phyloP scores from a whole-genome alignment of 1,284 basidiomycete species.

The Pyrrhoderma lamaoense region DNA sequence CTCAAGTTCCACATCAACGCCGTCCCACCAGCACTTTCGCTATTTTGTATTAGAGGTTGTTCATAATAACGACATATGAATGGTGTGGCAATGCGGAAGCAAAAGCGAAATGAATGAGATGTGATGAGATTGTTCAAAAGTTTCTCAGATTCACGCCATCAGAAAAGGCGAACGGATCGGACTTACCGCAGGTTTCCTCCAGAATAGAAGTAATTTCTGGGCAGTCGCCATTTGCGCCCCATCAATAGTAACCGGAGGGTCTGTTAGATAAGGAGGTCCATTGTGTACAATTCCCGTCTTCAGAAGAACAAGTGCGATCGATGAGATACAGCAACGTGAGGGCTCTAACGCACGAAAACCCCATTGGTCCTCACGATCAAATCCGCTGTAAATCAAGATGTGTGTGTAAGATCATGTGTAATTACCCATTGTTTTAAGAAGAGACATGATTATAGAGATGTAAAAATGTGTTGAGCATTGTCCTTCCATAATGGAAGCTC shows the following conservation, averaged over 20 bases:
- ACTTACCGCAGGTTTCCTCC: conserved; percentile 94
- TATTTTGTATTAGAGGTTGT: conserved; percentile 27
- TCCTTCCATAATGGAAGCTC: no score
- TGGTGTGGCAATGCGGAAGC: background rate
- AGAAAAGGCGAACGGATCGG: conserved; percentile 19
- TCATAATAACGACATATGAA: background rate
- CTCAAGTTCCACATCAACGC: conserved; percentile 82
- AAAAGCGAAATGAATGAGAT: conserved; percentile 17
- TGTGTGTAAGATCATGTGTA: background rate
- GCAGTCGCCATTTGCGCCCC: conserved; percentile 93
- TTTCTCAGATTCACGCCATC: no score
- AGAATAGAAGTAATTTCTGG: conserved; percentile 95
- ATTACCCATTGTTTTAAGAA: no score
- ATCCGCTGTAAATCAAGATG: conserved; percentile 60
- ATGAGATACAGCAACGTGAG: conserved; percentile 93
- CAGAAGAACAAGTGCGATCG: conserved; percentile 93
- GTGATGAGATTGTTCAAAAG: background rate
- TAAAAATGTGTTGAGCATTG: no score
- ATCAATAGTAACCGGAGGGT: conserved; percentile 74
- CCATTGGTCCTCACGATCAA: conserved; percentile 95
- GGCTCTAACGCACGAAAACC: conserved; percentile 96
- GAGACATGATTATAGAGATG: no score
- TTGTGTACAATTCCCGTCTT: conserved; percentile 92
- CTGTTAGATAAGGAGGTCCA: conserved; percentile 40
- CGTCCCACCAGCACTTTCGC: conserved; percentile 99